Evolutionary conservation across 2,329 filamentous ascomycete species (phyloP).

Genomic region (Simplicillium sp.): DNA sequence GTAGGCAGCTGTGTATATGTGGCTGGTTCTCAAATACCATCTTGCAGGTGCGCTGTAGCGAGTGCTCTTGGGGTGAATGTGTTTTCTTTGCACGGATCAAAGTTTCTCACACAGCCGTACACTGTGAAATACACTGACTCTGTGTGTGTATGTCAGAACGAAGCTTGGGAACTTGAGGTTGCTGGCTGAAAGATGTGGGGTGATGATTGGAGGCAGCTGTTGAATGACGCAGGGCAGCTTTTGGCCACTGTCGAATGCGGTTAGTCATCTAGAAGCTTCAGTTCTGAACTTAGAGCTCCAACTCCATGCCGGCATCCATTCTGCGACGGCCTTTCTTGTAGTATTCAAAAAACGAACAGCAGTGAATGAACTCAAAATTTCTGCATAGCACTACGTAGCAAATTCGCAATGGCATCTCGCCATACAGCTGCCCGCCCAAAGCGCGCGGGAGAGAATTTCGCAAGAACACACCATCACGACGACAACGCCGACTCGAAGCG

Average conservation of each 20-base stretch:
- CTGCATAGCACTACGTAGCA: not conserved
- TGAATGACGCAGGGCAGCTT: constrained; percentile 19
- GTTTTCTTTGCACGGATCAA: no score
- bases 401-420: constrained; percentile 40
- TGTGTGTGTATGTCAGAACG: no score
- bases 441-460: constrained; percentile 72
- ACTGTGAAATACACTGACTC: no score
- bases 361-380: not conserved
- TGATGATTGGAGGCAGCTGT: constrained; percentile 17
- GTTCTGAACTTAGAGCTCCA: no score
- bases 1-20: not conserved
- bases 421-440: constrained; percentile 67
- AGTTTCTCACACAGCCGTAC: constrained; percentile 6
- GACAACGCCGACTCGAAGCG: constrained; percentile 52
- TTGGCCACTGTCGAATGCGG: no score
- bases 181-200: not conserved
- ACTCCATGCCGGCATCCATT: no score
- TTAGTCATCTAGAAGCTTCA: not conserved
- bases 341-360: not conserved
- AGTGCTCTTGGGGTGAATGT: not conserved
- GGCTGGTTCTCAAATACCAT: not conserved
- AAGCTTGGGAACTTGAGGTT: not conserved
- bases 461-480: constrained; percentile 61
- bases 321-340: not conserved
- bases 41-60: not conserved